Evolutionary conservation across 352 stramenopile genomes (phyloP), one percentile per base, ranked within the genome.

Genomic region (Elongisporangium prolatum): DNA sequence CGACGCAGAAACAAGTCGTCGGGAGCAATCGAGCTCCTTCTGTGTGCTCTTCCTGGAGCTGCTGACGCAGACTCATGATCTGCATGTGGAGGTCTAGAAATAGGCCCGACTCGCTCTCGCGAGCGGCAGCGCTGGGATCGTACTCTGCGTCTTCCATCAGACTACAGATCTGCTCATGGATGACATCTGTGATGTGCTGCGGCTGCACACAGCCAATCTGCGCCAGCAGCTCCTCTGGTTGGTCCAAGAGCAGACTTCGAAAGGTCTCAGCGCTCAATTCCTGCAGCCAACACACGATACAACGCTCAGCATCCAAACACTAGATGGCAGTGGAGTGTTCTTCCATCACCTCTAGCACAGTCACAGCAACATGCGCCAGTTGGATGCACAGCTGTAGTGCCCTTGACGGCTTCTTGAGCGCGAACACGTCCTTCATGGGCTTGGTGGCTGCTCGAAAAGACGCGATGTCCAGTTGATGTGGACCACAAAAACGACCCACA

Each of bases 41-140:
- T 25, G 60, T 20, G 21, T 87, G 77, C 16, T 72, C 80, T 88
- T 56, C 48, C 57, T 76, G 60, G 17, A 89, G 68, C 2, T 64
- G 60, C 3, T 55, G 63, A 20, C 69, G 67, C 1, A 89, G 59
- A 7, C 68, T 50, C 8, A 52, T 65, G 22, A 90, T 52, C 21
- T 67, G 50, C 2, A 63, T 55, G 17, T 88, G 64, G 2, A 90
- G 57, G 53, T 90, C 77, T 25, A 90, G 70, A 50, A 88, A 90
- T 34, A 90, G 60, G 0, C 80, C 80, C 0, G 66, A 79, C 49
- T 87, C 77, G 55, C 75, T 90, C 60, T 88, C 75, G 4, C 80
- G 62, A 6, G 80, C 80, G 0, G 80, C 77, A 11, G 68, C 54
- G 11, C 72, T 69, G 0, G 80, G 64, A 22, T 90, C 75, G 52